Conservation (phyloP, 257 asterid genomes). For the Nicotiana tabacum region DNA sequence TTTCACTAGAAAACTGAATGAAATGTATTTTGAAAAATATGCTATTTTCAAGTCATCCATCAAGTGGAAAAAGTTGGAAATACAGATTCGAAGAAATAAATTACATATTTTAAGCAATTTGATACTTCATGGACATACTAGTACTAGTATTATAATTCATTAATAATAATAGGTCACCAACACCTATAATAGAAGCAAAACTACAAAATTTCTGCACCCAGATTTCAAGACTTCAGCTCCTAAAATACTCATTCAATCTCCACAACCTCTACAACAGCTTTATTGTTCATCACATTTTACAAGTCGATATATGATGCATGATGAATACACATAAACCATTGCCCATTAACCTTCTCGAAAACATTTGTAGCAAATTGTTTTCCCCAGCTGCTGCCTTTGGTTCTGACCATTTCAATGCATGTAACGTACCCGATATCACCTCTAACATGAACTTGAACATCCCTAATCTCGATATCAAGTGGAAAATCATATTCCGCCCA, state of each 20-base stretch:
- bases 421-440: slow-evolving; percentile 77
- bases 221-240: neutral
- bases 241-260: neutral
- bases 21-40: too few relatives aligned
- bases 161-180: neutral
- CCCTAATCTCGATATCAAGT: slow-evolving; percentile 71
- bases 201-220: neutral
- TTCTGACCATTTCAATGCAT: slow-evolving; percentile 86
- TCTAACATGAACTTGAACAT: slow-evolving; percentile 72
- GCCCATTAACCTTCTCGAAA: slow-evolving; percentile 83
- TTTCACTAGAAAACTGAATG: too few relatives aligned
- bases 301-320: slow-evolving; percentile 83
- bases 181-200: neutral
- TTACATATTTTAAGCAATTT: too few relatives aligned
- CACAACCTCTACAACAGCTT: neutral
- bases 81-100: too few relatives aligned
- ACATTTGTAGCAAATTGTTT: slow-evolving; percentile 82
- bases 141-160: neutral
- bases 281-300: slow-evolving; percentile 20
- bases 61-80: too few relatives aligned
- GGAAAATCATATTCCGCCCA: slow-evolving; percentile 99
- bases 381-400: slow-evolving; percentile 91
- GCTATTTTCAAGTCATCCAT: too few relatives aligned
- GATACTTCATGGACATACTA: too few relatives aligned
- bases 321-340: slow-evolving; percentile 79